These are phyloP conservation scores for Ophiostoma piceae DNA, from an alignment of 2,329 filamentous ascomycete species.

Conservation along the genomic window DNA sequence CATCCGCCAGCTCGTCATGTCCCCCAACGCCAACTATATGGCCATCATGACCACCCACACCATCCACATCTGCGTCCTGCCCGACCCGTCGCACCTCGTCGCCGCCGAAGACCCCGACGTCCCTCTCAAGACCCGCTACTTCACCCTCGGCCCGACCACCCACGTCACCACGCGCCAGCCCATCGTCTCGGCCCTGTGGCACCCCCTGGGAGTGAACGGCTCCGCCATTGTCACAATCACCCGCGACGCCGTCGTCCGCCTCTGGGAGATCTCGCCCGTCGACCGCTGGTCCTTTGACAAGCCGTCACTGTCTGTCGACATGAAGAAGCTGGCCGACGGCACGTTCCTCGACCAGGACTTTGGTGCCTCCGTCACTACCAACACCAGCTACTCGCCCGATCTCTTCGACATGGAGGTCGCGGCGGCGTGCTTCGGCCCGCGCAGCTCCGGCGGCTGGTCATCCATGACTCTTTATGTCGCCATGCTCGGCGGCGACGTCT, in stretches of 20 bases:
- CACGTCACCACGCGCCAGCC: conserved; percentile 83
- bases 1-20: conserved; percentile 80
- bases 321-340: conserved; percentile 84
- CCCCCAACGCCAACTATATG: conserved; percentile 73
- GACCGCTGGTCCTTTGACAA: conserved; percentile 84
- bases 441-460: conserved; percentile 75
- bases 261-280: conserved; percentile 84
- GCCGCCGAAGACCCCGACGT: conserved; percentile 57
- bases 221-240: conserved; percentile 84
- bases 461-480: conserved; percentile 95
- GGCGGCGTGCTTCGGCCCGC: conserved; percentile 70
- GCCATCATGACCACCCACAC: conserved; percentile 84
- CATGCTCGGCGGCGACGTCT: conserved; percentile 91
- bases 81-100: conserved; percentile 70
- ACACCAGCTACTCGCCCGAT: conserved; percentile 81
- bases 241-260: conserved; percentile 75
- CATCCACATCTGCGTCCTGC: conserved; percentile 79
- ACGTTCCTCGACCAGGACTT: conserved; percentile 78
- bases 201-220: conserved; percentile 79
- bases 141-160: conserved; percentile 85
- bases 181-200: conserved; percentile 80
- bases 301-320: conserved; percentile 75
- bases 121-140: conserved; percentile 74
- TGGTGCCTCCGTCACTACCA: conserved; percentile 67
- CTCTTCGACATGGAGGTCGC: conserved; percentile 91